Evolutionary conservation across 2,329 filamentous ascomycete species (phyloP).

Genomic region (Talaromyces sp.): DNA sequence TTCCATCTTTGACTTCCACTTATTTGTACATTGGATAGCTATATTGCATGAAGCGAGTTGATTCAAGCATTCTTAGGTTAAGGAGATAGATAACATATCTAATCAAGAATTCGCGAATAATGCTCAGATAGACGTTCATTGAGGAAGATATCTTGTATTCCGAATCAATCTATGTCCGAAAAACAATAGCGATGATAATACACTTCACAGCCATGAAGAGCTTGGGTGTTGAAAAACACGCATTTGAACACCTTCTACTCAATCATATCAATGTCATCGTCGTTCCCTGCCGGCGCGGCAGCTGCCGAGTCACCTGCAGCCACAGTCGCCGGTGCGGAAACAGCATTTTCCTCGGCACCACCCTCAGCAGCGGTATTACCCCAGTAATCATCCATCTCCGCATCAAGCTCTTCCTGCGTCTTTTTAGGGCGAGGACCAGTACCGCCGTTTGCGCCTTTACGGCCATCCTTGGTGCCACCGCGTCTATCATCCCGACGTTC

Average conservation of each 20-base stretch:
- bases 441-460: constrained; percentile 38
- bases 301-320: neutral
- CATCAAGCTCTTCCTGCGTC: constrained; percentile 87
- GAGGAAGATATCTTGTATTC: neutral
- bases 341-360: constrained; percentile 34
- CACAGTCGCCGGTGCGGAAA: constrained; percentile 20
- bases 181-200: neutral
- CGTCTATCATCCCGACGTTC: constrained; percentile 33
- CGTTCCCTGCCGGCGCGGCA: neutral
- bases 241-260: constrained; percentile 41
- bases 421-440: constrained; percentile 63
- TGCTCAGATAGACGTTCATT: neutral
- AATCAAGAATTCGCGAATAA: neutral
- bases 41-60: neutral
- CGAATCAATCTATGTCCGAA: neutral
- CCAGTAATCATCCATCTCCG: constrained; percentile 97
- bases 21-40: neutral
- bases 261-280: constrained; percentile 68
- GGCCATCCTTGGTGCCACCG: constrained; percentile 23
- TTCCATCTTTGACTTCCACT: neutral
- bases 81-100: neutral
- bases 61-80: neutral
- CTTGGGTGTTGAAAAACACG: neutral
- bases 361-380: constrained; percentile 45
- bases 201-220: neutral